Conservation (phyloP, 768 basidiomycete species). For the Lactifluus volemus region DNA sequence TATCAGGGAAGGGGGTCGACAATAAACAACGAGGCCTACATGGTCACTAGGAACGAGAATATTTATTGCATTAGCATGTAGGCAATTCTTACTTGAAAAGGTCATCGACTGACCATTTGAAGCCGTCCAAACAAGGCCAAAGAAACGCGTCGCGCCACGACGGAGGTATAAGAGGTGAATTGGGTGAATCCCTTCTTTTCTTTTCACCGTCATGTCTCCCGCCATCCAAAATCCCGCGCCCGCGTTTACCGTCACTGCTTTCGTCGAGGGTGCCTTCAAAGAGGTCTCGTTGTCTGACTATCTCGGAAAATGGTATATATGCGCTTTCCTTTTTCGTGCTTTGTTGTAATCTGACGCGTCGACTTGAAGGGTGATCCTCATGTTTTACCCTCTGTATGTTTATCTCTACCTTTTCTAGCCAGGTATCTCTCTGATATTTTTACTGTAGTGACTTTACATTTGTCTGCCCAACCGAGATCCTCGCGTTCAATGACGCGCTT, state of each 20-base stretch:
- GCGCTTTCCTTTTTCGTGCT: background rate
- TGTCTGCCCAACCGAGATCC: conserved; percentile 92
- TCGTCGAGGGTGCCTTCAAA: conserved; percentile 70
- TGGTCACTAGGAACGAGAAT: no score
- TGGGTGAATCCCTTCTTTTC: background rate
- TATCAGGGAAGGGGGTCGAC: no score
- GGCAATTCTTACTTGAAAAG: background rate
- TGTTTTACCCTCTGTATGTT: conserved; percentile 92
- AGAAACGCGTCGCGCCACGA: conserved; percentile 6
- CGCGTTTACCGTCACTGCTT: conserved; percentile 62
- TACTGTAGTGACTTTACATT: conserved; percentile 70
- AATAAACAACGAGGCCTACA: no score
- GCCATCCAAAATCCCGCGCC: conserved; percentile 80
- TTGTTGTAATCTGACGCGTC: background rate
- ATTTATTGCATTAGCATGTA: no score
- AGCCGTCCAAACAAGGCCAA: conserved; percentile 1
- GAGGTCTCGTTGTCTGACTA: conserved; percentile 67
- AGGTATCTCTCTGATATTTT: background rate
- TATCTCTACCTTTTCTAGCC: background rate
- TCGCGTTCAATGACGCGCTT: conserved; percentile 89
- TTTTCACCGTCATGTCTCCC: conserved; percentile 31
- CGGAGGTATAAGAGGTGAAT: no score
- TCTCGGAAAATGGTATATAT: conserved; percentile 69
- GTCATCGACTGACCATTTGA: background rate
- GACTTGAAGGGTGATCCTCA: conserved; percentile 67